Conservation (phyloP, 2,329 filamentous ascomycete genomes). For the Fusarium sp. region DNA sequence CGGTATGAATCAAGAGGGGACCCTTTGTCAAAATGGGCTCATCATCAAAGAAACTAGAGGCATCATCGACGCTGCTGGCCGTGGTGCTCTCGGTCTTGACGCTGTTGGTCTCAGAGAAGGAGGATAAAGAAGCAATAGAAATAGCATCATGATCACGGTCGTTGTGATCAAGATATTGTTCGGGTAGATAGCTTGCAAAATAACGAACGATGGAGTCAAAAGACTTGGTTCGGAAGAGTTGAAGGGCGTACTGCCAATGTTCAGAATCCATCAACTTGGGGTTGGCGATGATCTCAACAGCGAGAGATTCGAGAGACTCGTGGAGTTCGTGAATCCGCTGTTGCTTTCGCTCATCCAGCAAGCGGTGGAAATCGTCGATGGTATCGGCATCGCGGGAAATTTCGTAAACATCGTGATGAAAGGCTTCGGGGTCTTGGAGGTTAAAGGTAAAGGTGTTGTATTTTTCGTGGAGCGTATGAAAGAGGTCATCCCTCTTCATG, state of each 20-base stretch:
- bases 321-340: constrained; percentile 65
- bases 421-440: constrained; percentile 68
- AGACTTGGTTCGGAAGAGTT: constrained; percentile 67
- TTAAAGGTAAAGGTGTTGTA: constrained; percentile 67
- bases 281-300: constrained; percentile 69
- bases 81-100: constrained; percentile 50
- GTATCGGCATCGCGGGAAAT: constrained; percentile 61
- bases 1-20: constrained; percentile 47
- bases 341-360: constrained; percentile 63
- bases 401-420: constrained; percentile 69
- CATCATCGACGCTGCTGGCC: constrained; percentile 52
- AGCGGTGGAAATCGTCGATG: constrained; percentile 62
- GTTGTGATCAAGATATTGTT: constrained; percentile 57
- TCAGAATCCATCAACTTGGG: constrained; percentile 66
- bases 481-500: constrained; percentile 67
- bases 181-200: constrained; percentile 67
- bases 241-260: constrained; percentile 67
- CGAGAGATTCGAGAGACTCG: constrained; percentile 64
- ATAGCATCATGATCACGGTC: constrained; percentile 43
- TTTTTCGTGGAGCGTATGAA: constrained; percentile 65
- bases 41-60: constrained; percentile 55
- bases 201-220: constrained; percentile 69
- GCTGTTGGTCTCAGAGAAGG: constrained; percentile 52
- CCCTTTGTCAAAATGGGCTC: constrained; percentile 57
- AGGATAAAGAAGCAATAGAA: constrained; percentile 49